phyloP scores from a whole-genome alignment of 192 early-diverging fungal species.

The Backusella tarrabulga region DNA sequence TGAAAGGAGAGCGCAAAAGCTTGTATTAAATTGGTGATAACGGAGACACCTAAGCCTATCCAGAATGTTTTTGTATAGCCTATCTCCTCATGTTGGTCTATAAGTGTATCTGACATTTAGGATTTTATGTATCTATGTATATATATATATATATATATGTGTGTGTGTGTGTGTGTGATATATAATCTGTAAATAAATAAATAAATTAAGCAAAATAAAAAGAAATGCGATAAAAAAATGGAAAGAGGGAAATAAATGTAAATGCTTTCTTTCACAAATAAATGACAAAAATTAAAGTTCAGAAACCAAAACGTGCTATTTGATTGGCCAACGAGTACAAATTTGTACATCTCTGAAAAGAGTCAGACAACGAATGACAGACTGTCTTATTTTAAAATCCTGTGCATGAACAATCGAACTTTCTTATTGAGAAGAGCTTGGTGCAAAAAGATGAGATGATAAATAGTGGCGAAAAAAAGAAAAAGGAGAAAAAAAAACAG shows the following conservation, averaged over 20 bases:
- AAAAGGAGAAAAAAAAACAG: too few relatives aligned
- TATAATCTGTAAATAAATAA: too few relatives aligned
- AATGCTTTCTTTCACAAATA: not conserved
- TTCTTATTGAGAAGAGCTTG: not conserved
- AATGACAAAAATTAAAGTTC: not conserved
- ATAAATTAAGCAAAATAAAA: not conserved
- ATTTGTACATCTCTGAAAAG: not conserved
- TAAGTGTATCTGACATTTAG: not conserved
- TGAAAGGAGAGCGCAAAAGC: slow-evolving; percentile 72
- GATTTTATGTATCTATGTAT: too few relatives aligned
- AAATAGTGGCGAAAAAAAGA: not conserved
- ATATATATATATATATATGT: too few relatives aligned
- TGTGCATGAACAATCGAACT: not conserved
- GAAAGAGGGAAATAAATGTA: not conserved
- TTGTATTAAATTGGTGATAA: slow-evolving; percentile 30
- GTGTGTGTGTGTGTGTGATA: too few relatives aligned
- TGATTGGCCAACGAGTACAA: not conserved
- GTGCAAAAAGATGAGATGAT: not conserved
- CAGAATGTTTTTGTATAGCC: slow-evolving; percentile 20
- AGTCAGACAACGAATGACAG: not conserved
- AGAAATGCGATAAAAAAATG: not conserved
- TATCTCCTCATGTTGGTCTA: not conserved
- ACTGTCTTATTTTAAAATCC: not conserved
- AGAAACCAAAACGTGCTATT: not conserved
- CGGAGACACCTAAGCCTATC: slow-evolving; percentile 24